A percentile compares a stretch with the other conserved stretches of the same genome.
phyloP scores from a whole-genome alignment of 345 rosid genomes.

The Eutrema japonicum region DNA sequence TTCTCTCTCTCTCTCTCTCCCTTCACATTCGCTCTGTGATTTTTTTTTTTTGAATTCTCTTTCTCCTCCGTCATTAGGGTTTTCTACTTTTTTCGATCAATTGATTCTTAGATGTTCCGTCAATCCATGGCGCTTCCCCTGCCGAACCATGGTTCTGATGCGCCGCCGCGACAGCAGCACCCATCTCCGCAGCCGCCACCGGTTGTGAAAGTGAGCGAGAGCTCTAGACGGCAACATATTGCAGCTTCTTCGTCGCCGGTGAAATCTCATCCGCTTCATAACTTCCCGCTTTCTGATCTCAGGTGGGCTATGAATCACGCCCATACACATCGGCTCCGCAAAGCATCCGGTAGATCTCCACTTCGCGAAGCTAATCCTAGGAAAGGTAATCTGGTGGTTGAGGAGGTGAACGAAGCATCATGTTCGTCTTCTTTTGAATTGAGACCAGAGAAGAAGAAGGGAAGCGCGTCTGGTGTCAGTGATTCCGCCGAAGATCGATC shows the following conservation, averaged over 20 bases:
- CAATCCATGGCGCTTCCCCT: constrained; percentile 41
- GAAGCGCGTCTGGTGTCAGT: constrained; percentile 8
- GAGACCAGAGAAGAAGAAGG: constrained; percentile 39
- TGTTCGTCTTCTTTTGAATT: constrained; percentile 34
- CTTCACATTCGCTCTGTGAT: constrained; percentile 24
- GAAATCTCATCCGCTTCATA: constrained; percentile 70
- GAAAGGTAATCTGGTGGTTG: constrained; percentile 27
- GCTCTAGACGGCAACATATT: constrained; percentile 48
- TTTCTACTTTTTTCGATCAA: constrained; percentile 1
- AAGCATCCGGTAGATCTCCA: constrained; percentile 47
- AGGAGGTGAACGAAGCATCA: constrained; percentile 37
- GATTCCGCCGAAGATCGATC: constrained; percentile 42
- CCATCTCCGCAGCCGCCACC: constrained; percentile 29
- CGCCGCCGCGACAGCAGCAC: constrained; percentile 21
- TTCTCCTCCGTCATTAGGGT: constrained; percentile 32
- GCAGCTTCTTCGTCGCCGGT: constrained; percentile 54
- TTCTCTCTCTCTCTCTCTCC: constrained; percentile 25
- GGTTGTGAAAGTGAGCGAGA: constrained; percentile 30
- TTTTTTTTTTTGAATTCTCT: constrained; percentile 13
- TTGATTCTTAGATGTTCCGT: constrained; percentile 38
- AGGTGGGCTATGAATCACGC: constrained; percentile 62
- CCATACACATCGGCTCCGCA: constrained; percentile 53
- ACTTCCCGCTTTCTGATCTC: constrained; percentile 64
- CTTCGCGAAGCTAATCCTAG: constrained; percentile 34
- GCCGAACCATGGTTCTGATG: constrained; percentile 35